phyloP scores from a whole-genome alignment of 2,329 filamentous ascomycete species.

The Macrophomina tecta region DNA sequence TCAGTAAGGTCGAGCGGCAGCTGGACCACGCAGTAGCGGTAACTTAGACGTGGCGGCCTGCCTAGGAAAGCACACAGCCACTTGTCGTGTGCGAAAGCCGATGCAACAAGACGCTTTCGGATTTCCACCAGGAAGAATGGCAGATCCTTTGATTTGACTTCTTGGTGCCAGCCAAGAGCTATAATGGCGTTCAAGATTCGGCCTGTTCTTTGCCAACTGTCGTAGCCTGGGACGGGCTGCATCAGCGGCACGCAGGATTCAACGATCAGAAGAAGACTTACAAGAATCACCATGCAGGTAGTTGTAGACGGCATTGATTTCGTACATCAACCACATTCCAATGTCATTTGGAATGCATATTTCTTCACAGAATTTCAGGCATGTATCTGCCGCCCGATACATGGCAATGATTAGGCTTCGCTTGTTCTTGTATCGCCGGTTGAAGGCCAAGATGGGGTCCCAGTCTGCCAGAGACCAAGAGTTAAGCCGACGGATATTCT shows the following conservation, averaged over 20 bases:
- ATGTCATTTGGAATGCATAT: slow-evolving; percentile 42
- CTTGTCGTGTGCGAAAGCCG: slow-evolving; percentile 54
- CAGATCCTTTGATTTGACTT: slow-evolving; percentile 31
- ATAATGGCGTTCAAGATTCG: slow-evolving; percentile 38
- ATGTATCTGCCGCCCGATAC: slow-evolving; percentile 39
- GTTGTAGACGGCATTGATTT: slow-evolving; percentile 37
- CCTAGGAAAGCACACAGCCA: slow-evolving; percentile 60
- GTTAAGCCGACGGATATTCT: no score
- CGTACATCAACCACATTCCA: slow-evolving; percentile 43
- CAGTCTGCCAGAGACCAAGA: slow-evolving; percentile 33
- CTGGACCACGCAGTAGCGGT: slow-evolving; percentile 61
- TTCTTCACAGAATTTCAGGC: slow-evolving; percentile 41
- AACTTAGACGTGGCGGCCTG: slow-evolving; percentile 59
- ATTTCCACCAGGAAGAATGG: slow-evolving; percentile 44
- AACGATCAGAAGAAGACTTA: slow-evolving; percentile 30
- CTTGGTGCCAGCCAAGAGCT: slow-evolving; percentile 46
- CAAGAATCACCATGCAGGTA: slow-evolving; percentile 40
- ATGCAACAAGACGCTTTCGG: slow-evolving; percentile 42
- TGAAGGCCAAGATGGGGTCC: slow-evolving; percentile 34
- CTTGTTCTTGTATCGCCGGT: slow-evolving; percentile 11
- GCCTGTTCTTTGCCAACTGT: slow-evolving; percentile 42
- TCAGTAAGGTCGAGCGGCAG: slow-evolving; percentile 62
- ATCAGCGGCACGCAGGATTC: not conserved
- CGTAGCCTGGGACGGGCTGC: slow-evolving; percentile 33
- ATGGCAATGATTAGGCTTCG: slow-evolving; percentile 24